Conservation (phyloP, 495 filamentous ascomycete genomes). For the Penicillium diatomitis region DNA sequence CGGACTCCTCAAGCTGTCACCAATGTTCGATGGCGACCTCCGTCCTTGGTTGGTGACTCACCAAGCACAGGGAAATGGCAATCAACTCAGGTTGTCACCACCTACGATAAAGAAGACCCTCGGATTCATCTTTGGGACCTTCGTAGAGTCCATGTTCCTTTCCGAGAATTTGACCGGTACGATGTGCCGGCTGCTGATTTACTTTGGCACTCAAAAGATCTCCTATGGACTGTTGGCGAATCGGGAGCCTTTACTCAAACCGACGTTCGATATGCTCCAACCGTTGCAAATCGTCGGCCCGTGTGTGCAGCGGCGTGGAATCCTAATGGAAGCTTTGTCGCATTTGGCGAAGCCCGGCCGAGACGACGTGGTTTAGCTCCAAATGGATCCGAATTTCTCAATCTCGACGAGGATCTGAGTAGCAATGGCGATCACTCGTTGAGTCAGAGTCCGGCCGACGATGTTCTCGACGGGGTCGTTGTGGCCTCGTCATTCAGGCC, state of each 20-base stretch:
- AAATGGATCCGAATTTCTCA: conserved; percentile 28
- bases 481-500: conserved; percentile 40
- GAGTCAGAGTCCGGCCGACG: conserved; percentile 59
- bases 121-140: conserved; percentile 88
- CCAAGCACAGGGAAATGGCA: conserved; percentile 56
- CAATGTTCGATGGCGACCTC: conserved; percentile 78
- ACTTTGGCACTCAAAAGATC: conserved; percentile 83
- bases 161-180: conserved; percentile 73
- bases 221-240: conserved; percentile 84
- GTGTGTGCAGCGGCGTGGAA: conserved; percentile 40
- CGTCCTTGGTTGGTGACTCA: conserved; percentile 60
- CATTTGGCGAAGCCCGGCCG: conserved; percentile 41
- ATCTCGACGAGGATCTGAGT: conserved; percentile 21
- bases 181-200: conserved; percentile 62
- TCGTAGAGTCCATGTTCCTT: conserved; percentile 75
- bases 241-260: conserved; percentile 80
- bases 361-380: conserved; percentile 28
- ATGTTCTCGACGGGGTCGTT: conserved; percentile 50
- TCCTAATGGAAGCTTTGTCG: conserved; percentile 35
- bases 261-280: conserved; percentile 72
- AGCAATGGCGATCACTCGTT: conserved; percentile 36
- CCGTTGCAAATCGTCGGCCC: conserved; percentile 56
- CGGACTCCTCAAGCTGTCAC: conserved; percentile 60
- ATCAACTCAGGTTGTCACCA: conserved; percentile 59
- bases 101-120: conserved; percentile 57